Evolutionary conservation across 345 rosid genomes (phyloP), one percentile per base, ranked within the genome.

Genomic region (Pistacia vera): DNA sequence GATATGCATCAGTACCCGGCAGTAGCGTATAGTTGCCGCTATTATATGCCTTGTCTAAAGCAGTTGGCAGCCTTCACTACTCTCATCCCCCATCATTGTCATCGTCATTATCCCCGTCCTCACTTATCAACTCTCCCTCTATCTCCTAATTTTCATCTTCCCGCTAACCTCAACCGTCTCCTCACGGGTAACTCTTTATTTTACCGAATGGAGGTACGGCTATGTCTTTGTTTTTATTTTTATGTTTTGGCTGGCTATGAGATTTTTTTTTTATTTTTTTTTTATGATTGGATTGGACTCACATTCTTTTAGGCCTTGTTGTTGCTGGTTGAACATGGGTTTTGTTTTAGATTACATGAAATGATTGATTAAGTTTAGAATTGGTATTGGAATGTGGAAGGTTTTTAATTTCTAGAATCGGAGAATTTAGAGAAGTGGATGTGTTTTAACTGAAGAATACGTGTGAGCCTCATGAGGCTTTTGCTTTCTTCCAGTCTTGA

Each of bases 201-300:
- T 77, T 83, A 75, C 80, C 68, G 71, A 81, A 94, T 92, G 98
- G 92, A 92, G 98, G 98, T 94, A 81, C 20, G 7, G 49, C 28
- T 14, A 56, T 25, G 14, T 16, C 1, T 63, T 5, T 55, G 2
- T 60, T 18, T 30, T 30, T 30, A 2, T 30, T 30, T 30, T 30
- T 30, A 30, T 30, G 33, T 30, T 30, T 30, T 30, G 2, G 33
- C 33, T 30, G 33, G 1, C n/a, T 44, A 22, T 22, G n/a, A n/a
- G n/a, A n/a, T 22, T 22, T 22, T 22, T 22, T 22, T n/a, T 57
- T 11, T n/a, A 22, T 22, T 22, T 22, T 22, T 22, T 22, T 22
- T n/a, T 57, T 11, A 4, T 33, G 6, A 59, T 60, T 18, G n/a
- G 46, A 68, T 71, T 22, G 20, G 9, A 52, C 38, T 3, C 71